Evolutionary conservation across 148 eudicot species (phyloP).

Genomic region (Pharnaceum exiguum): DNA sequence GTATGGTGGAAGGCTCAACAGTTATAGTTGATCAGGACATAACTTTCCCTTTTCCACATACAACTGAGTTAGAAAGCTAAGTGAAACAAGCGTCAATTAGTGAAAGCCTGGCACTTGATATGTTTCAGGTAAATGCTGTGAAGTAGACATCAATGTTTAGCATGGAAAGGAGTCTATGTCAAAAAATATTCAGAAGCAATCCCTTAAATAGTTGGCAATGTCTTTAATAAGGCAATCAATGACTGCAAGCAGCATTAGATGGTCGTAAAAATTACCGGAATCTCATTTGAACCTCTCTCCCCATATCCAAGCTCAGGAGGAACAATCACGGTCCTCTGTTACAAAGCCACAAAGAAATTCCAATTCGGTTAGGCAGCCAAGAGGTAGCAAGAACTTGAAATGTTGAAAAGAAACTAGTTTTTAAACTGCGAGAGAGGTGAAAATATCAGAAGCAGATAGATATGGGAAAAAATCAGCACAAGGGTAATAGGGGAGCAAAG

Average conservation of each 20-base stretch:
- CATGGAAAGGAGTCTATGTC: too few relatives aligned
- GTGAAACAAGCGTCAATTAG: too few relatives aligned
- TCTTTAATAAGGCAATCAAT: background rate
- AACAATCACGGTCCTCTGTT: conserved; percentile 88
- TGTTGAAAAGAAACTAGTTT: background rate
- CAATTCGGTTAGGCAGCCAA: background rate
- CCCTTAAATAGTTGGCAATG: too few relatives aligned
- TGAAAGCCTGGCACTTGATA: too few relatives aligned
- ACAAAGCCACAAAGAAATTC: background rate
- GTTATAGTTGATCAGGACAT: too few relatives aligned
- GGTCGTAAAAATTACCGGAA: conserved; percentile 55
- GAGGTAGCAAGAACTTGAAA: background rate
- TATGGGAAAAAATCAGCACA: background rate
- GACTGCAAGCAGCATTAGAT: background rate
- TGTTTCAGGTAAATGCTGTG: too few relatives aligned
- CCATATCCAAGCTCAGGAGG: conserved; percentile 92
- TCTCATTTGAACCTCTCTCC: conserved; percentile 78
- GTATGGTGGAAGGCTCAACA: too few relatives aligned
- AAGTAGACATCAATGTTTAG: too few relatives aligned
- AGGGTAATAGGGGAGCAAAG: background rate
- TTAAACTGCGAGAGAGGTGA: background rate
- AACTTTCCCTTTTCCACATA: too few relatives aligned
- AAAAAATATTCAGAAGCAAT: too few relatives aligned
- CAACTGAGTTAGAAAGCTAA: too few relatives aligned
- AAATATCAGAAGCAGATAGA: background rate